phyloP scores from a whole-genome alignment of 2,329 filamentous ascomycete genomes.

The Coleophoma cylindrospora region DNA sequence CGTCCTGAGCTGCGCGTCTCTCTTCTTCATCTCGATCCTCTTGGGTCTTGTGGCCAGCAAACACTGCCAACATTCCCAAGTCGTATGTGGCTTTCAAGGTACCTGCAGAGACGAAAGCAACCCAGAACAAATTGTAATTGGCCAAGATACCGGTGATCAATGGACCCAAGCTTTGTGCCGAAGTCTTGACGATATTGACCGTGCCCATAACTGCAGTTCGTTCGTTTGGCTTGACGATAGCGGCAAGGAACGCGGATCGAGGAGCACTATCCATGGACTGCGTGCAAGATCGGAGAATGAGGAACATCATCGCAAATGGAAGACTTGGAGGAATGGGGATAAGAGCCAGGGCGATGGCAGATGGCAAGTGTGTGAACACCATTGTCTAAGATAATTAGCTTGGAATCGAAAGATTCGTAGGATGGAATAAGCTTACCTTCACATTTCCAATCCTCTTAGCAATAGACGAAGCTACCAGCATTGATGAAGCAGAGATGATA shows the following conservation, averaged over 20 bases:
- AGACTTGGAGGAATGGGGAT: conserved; percentile 53
- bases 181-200: conserved; percentile 65
- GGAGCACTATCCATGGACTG: conserved; percentile 69
- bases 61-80: conserved; percentile 48
- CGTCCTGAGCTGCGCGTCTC: conserved; percentile 9
- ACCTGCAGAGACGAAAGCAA: conserved; percentile 60
- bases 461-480: conserved; percentile 47
- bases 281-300: conserved; percentile 56
- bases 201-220: conserved; percentile 68
- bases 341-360: conserved; percentile 57
- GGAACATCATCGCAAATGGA: conserved; percentile 50
- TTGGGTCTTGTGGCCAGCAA: conserved; percentile 28
- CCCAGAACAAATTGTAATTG: conserved; percentile 49
- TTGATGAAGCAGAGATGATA: conserved; percentile 45
- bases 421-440: conserved; percentile 40
- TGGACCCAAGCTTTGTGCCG: conserved; percentile 56
- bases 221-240: conserved; percentile 58
- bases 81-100: conserved; percentile 57
- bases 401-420: neutral
- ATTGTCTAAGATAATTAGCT: conserved; percentile 47
- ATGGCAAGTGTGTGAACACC: conserved; percentile 71
- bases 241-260: conserved; percentile 63
- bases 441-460: conserved; percentile 56
- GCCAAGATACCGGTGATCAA: conserved; percentile 60
- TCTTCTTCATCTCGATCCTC: conserved; percentile 18